Percentiles rank a stretch among this genome's conserved stretches.
Evolutionary conservation across 75 land plant genomes (phyloP).

Genomic region (Larix kaempferi): DNA sequence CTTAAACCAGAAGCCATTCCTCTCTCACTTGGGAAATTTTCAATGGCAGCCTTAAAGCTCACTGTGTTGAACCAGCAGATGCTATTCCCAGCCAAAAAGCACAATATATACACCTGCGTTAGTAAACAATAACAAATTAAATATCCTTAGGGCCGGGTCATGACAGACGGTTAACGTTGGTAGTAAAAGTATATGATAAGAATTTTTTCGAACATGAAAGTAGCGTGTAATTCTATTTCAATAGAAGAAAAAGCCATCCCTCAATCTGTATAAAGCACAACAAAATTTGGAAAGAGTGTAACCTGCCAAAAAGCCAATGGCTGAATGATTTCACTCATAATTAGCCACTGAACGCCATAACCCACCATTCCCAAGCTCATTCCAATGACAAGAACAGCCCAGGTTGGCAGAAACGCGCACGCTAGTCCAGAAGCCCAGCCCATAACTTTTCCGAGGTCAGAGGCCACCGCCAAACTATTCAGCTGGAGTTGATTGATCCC

Average conservation of each 20-base stretch:
- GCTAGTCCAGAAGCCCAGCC: conserved; percentile 73
- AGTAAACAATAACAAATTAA: not conserved
- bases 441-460: conserved; percentile 76
- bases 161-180: no score
- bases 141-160: no score
- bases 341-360: conserved; percentile 65
- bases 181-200: no score
- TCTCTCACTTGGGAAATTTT: conserved; percentile 40
- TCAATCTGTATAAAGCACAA: no score
- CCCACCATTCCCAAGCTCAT: conserved; percentile 56
- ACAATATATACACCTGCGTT: conserved; percentile 40
- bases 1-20: conserved; percentile 43
- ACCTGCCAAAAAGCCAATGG: conserved; percentile 39
- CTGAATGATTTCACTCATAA: conserved; percentile 31
- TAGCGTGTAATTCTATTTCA: no score
- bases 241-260: no score
- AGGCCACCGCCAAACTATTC: conserved; percentile 75
- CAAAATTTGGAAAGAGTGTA: not conserved
- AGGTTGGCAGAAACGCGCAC: conserved; percentile 51
- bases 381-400: conserved; percentile 53
- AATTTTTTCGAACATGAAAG: no score
- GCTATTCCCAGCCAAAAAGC: conserved; percentile 54
- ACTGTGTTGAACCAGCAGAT: conserved; percentile 71
- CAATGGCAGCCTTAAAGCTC: conserved; percentile 45
- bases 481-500: conserved; percentile 73